Percentiles rank a stretch among this genome's conserved stretches.
phyloP scores from a whole-genome alignment of 352 stramenopile species.

The Pythium chondricola region DNA sequence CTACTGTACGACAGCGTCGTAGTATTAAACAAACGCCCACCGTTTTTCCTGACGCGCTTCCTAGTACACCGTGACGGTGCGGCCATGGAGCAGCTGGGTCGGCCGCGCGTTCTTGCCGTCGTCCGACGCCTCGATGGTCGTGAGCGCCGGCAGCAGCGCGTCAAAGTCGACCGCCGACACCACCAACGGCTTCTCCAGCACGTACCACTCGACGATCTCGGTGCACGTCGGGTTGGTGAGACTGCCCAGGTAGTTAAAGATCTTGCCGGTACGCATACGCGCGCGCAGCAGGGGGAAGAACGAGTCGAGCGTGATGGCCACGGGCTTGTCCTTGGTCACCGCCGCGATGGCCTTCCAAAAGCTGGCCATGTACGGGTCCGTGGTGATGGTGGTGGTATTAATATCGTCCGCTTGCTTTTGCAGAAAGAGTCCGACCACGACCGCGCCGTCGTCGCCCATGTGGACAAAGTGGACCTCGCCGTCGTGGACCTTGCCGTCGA shows the following conservation, averaged over 20 bases:
- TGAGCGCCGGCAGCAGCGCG: neutral
- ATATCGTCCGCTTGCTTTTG: constrained; percentile 10
- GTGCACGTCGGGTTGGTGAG: constrained; percentile 17
- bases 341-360: constrained; percentile 28
- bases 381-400: constrained; percentile 8
- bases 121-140: constrained; percentile 1
- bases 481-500: constrained; percentile 29
- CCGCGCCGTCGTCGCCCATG: constrained; percentile 5
- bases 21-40: too few relatives aligned
- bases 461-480: constrained; percentile 43
- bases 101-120: constrained; percentile 9
- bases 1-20: too few relatives aligned
- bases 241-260: constrained; percentile 17
- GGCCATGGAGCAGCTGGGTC: constrained; percentile 16
- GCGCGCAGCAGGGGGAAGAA: neutral
- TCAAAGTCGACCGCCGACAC: constrained; percentile 6
- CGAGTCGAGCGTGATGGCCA: neutral
- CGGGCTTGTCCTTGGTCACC: constrained; percentile 10
- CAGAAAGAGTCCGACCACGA: constrained; percentile 22
- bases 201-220: constrained; percentile 19
- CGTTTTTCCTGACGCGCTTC: too few relatives aligned
- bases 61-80: constrained; percentile 11
- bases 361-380: constrained; percentile 23
- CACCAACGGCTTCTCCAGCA: constrained; percentile 8
- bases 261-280: neutral